Conservation (phyloP, 2,329 filamentous ascomycete genomes). For the Calonectria hongkongensis region DNA sequence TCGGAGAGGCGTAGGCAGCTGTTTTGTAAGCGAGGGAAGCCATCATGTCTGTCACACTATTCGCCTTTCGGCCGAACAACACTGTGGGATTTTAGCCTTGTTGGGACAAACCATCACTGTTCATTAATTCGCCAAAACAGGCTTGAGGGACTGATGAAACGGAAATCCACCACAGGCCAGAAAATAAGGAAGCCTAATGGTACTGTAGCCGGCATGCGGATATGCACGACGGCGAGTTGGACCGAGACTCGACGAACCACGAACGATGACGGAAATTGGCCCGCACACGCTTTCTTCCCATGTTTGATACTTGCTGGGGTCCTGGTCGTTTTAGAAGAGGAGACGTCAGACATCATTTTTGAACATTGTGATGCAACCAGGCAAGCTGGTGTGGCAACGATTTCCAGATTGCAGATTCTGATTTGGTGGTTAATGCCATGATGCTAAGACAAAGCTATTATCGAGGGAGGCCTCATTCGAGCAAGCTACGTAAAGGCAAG, state of each 20-base stretch:
- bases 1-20: slow-evolving; percentile 27
- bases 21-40: slow-evolving; percentile 23
- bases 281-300: neutral
- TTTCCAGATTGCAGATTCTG: slow-evolving; percentile 14
- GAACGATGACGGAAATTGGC: neutral
- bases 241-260: slow-evolving; percentile 10
- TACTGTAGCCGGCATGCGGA: slow-evolving; percentile 7
- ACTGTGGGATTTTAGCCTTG: slow-evolving; percentile 30
- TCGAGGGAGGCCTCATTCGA: slow-evolving; percentile 14
- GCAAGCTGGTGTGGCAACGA: neutral
- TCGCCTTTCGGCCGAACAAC: slow-evolving; percentile 11
- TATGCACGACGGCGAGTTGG: slow-evolving; percentile 27
- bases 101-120: slow-evolving; percentile 9
- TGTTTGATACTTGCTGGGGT: neutral
- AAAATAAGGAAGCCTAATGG: slow-evolving; percentile 6
- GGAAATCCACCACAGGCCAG: neutral
- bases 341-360: neutral
- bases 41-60: slow-evolving; percentile 2
- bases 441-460: slow-evolving; percentile 10
- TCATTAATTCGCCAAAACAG: neutral
- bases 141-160: slow-evolving; percentile 1
- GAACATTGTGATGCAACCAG: slow-evolving; percentile 15
- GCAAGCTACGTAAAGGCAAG: neutral
- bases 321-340: slow-evolving; percentile 1
- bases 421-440: slow-evolving; percentile 1